A percentile compares a stretch with the other conserved stretches of the same genome.
Evolutionary conservation across 352 stramenopile genomes (phyloP).

Genomic region (Aphanomyces euteiches): DNA sequence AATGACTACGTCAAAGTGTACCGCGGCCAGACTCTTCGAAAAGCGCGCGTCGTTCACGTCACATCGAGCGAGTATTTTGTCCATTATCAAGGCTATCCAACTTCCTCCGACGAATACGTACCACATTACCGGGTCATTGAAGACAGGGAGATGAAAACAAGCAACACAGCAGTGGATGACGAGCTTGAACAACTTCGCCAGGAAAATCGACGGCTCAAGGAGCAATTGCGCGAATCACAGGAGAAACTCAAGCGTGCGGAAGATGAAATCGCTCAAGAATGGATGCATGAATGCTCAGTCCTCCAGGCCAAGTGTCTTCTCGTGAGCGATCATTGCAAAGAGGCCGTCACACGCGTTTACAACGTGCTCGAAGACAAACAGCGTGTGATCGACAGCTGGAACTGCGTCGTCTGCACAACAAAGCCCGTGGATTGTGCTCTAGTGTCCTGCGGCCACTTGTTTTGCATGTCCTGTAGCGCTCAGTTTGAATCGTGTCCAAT

Average conservation of each 20-base stretch:
- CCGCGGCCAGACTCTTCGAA: neutral
- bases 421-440: slow-evolving; percentile 8
- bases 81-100: slow-evolving; percentile 11
- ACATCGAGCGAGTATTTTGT: slow-evolving; percentile 20
- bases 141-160: slow-evolving; percentile 7
- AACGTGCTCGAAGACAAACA: slow-evolving; percentile 22
- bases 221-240: slow-evolving; percentile 3
- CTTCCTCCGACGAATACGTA: slow-evolving; percentile 9
- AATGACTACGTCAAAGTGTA: slow-evolving; percentile 24
- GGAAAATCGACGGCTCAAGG: slow-evolving; percentile 24
- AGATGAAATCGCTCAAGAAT: slow-evolving; percentile 9
- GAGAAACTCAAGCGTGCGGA: neutral
- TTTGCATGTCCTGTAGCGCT: slow-evolving; percentile 4
- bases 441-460: slow-evolving; percentile 13
- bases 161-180: neutral
- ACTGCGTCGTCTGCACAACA: slow-evolving; percentile 17
- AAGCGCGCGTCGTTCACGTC: slow-evolving; percentile 15
- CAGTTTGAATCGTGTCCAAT: slow-evolving; percentile 16
- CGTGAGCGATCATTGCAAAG: slow-evolving; percentile 20
- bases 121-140: slow-evolving; percentile 22
- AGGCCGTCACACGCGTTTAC: slow-evolving; percentile 16
- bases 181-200: slow-evolving; percentile 13
- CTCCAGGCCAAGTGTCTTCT: slow-evolving; percentile 17
- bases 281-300: slow-evolving; percentile 16
- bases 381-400: slow-evolving; percentile 23